These are phyloP conservation scores for Calamus simplicifolius DNA, from an alignment of 176 grass and related monocot genomes.

Conservation along the genomic window DNA sequence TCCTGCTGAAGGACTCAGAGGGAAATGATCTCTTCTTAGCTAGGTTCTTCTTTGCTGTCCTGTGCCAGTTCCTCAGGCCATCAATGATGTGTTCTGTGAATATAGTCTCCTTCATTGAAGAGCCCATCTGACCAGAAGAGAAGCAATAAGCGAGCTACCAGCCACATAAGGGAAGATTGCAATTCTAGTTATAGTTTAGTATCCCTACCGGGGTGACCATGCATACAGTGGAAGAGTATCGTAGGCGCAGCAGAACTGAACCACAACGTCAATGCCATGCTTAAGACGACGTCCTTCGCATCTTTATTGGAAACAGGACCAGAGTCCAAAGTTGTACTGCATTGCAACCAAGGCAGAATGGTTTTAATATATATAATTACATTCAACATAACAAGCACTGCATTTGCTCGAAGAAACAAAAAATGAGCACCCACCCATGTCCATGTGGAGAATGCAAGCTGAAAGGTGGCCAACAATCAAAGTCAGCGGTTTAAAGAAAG, in stretches of 20 bases:
- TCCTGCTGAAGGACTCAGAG: not conserved
- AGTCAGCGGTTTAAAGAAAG: no score
- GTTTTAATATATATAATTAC: not conserved
- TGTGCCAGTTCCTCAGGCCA: not conserved
- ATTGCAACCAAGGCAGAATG: not conserved
- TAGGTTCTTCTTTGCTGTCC: not conserved
- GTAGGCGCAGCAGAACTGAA: conserved; percentile 14
- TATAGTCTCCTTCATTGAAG: conserved; percentile 5
- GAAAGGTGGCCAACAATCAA: not conserved
- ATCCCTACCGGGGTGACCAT: not conserved
- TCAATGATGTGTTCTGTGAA: not conserved
- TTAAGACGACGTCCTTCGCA: not conserved
- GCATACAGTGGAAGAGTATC: conserved; percentile 7
- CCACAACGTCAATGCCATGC: not conserved
- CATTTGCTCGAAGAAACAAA: no score
- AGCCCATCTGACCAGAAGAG: conserved; percentile 8
- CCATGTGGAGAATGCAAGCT: conserved; percentile 17
- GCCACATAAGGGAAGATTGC: no score
- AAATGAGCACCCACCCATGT: conserved; percentile 1
- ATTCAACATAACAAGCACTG: not conserved
- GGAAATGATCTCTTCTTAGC: not conserved
- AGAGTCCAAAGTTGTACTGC: conserved; percentile 13
- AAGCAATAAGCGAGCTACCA: no score
- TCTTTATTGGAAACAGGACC: not conserved
- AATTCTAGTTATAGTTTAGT: no score